These are phyloP conservation scores for Rhynchospora tenuis DNA, from an alignment of 176 grass and related monocot genomes.

Conservation along the genomic window DNA sequence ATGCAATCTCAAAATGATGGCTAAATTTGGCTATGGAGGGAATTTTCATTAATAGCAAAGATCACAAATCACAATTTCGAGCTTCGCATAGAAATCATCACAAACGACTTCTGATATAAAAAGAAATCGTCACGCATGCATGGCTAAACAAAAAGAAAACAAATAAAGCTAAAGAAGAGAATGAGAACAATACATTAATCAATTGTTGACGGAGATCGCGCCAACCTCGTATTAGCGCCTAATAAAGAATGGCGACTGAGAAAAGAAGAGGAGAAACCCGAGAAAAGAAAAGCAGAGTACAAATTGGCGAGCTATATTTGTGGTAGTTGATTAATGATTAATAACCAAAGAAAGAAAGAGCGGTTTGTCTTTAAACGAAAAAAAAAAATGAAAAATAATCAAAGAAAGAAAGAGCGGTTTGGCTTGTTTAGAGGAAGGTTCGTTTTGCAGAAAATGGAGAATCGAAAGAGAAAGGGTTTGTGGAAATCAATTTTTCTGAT, in stretches of 20 bases:
- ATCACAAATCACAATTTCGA: not conserved
- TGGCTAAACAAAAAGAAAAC: not conserved
- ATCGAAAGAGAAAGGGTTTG: not conserved
- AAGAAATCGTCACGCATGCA: not conserved
- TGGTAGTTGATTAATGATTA: not conserved
- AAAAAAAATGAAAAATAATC: not conserved
- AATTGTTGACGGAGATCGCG: not conserved
- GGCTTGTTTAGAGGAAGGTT: not conserved
- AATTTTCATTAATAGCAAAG: not conserved
- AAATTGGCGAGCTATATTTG: constrained; percentile 2
- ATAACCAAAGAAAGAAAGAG: not conserved
- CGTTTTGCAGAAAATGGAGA: not conserved
- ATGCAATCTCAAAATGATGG: not conserved
- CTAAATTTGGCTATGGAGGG: not conserved
- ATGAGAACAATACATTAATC: not conserved
- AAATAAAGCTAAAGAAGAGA: not conserved
- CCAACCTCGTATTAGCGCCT: not conserved
- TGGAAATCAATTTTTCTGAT: not conserved
- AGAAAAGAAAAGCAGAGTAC: not conserved
- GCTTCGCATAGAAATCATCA: not conserved
- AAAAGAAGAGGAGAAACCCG: not conserved
- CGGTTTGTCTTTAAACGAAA: no score
- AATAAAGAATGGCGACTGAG: not conserved
- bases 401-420: not conserved
- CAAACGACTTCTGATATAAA: not conserved